Evolutionary conservation across 164 flowering plant genomes (phyloP).

Genomic region (Berberis thunbergii): DNA sequence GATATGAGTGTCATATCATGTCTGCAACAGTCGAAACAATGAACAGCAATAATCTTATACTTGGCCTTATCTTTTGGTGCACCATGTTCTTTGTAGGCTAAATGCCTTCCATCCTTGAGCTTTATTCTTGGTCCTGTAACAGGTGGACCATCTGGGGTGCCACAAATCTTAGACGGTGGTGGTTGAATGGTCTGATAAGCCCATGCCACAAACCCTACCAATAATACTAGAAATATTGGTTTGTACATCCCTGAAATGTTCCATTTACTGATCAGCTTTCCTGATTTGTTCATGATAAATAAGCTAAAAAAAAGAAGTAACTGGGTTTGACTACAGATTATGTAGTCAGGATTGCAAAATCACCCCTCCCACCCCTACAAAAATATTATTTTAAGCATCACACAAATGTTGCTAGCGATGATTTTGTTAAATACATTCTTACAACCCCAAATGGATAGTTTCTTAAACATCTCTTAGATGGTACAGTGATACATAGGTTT

Average conservation of each 20-base stretch:
- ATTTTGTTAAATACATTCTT: no score
- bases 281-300: no score
- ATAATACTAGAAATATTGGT: constrained; percentile 21
- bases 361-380: no score
- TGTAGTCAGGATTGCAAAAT: no score
- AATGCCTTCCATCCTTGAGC: constrained; percentile 69
- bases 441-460: no score
- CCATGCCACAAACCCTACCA: constrained; percentile 40
- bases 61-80: constrained; percentile 49
- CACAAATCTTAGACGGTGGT: constrained; percentile 50
- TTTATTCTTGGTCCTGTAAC: constrained; percentile 59
- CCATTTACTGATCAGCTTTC: background rate
- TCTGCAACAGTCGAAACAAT: constrained; percentile 48
- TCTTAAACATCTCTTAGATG: no score
- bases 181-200: constrained; percentile 52
- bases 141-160: constrained; percentile 52
- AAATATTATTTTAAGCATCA: no score
- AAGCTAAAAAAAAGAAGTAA: no score
- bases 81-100: constrained; percentile 71
- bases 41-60: constrained; percentile 45
- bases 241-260: constrained; percentile 10
- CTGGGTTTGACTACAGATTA: no score
- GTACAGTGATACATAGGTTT: no score
- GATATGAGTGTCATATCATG: constrained; percentile 28
- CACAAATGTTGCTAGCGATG: no score